A percentile compares a stretch with the other conserved stretches of the same genome.
Evolutionary conservation across 2,329 filamentous ascomycete species (phyloP).

Genomic region (Calonectria hawksworthii): DNA sequence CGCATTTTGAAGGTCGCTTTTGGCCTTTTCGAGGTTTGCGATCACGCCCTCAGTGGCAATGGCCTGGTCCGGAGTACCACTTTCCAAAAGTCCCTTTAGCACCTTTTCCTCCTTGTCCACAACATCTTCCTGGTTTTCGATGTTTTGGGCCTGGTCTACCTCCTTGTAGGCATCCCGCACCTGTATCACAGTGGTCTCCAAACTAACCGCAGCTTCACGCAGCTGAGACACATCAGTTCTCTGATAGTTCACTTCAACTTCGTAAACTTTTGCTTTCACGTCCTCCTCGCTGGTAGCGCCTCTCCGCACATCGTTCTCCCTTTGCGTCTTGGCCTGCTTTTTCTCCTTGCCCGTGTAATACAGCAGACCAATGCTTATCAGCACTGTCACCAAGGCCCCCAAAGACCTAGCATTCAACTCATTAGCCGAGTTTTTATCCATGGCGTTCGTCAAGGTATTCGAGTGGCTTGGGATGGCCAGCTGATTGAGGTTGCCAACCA

Average conservation of each 20-base stretch:
- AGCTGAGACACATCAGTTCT: not conserved
- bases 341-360: not conserved
- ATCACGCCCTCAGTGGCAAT: too few species aligned
- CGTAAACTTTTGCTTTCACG: not conserved
- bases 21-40: too few species aligned
- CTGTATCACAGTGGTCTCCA: too few species aligned
- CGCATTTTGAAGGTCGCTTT: too few species aligned
- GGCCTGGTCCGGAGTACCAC: too few species aligned
- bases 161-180: too few species aligned
- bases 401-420: not conserved
- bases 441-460: not conserved
- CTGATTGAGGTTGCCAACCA: constrained; percentile 6
- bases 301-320: not conserved
- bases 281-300: not conserved
- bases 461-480: not conserved
- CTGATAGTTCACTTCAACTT: not conserved
- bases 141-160: too few species aligned
- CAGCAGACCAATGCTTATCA: not conserved
- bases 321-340: not conserved
- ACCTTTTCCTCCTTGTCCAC: too few species aligned
- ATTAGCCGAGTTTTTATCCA: not conserved
- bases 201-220: too few species aligned
- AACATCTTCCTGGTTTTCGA: too few species aligned
- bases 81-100: too few species aligned
- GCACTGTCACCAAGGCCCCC: not conserved